Conservation (phyloP, 78 protist genomes). For the Abeoforma whisleri region DNA sequence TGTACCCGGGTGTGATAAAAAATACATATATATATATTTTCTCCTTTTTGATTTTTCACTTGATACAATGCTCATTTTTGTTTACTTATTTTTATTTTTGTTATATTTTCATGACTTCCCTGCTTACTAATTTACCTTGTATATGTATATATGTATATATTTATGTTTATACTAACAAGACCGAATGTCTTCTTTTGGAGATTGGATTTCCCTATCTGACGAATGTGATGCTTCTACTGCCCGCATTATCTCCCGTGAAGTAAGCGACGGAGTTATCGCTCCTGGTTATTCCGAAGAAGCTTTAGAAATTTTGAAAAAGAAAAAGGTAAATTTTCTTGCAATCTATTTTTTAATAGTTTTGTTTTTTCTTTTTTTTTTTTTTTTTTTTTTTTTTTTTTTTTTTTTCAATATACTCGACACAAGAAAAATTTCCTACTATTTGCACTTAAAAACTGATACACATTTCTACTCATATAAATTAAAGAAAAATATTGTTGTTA, state of each 20-base stretch:
- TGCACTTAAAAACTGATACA: too few relatives aligned
- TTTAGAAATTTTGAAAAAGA: slow-evolving; percentile 53
- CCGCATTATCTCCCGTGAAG: slow-evolving; percentile 50
- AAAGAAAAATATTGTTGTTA: too few relatives aligned
- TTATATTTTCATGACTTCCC: neutral
- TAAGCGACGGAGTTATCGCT: slow-evolving; percentile 69
- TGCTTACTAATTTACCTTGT: neutral
- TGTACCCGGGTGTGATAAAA: too few relatives aligned
- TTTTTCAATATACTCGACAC: too few relatives aligned
- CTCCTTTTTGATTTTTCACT: slow-evolving; percentile 8
- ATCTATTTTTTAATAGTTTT: too few relatives aligned
- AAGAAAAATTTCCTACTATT: too few relatives aligned
- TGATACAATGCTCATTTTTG: neutral
- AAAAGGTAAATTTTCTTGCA: too few relatives aligned
- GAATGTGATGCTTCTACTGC: slow-evolving; percentile 62
- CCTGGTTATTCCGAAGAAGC: slow-evolving; percentile 59
- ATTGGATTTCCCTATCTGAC: slow-evolving; percentile 58
- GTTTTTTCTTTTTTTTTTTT: too few relatives aligned
- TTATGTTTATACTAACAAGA: slow-evolving; percentile 9
- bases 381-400: too few relatives aligned
- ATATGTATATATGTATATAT: neutral
- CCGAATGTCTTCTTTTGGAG: slow-evolving; percentile 67
- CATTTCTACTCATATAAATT: too few relatives aligned
- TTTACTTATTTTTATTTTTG: neutral
- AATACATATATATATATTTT: too few relatives aligned